Base-by-base conservation (phyloP, 352 stramenopile species). In the Globisporangium uncinulatum region DNA sequence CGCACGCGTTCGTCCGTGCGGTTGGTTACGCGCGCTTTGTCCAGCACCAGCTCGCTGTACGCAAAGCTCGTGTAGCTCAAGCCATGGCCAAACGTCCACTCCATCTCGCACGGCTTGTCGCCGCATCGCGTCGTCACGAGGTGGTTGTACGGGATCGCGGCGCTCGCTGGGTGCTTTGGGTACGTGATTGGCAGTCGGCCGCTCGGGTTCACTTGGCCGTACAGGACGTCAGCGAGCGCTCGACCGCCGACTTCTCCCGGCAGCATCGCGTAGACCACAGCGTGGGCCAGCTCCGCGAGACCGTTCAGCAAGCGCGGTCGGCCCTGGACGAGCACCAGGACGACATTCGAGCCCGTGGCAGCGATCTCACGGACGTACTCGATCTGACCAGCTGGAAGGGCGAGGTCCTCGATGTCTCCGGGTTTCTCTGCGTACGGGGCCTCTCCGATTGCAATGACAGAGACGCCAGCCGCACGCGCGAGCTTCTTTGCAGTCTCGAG, bases 131-230 rank as follows among this genome's bases (percentile, higher is more conserved):
- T 73, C 4, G 42, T 77, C n/a, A 83, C 73, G 7, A 65, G 78
- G 61, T 90, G 80, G 54, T 89, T 89, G 76, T 94, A 94, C 43
- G 76, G 73, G 56, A 89, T 87, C 53, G 73, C 71, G 14, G 86
- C 64, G 46, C 84, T 87, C n/a, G 62, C 74, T 0, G 72, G 62
- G 56, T 87, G 64, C 62, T 81, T 82, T 6, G 81, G 83, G 66
- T 92, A 97, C 17, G 85, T 95, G 56, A 96, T 76, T 13, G 87
- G 83, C 11, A 96, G 63, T 34, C 74, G 60, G 0, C 87, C 88
- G 37, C 82, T 94, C n/a, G 87, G 87, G 63, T 94, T 94, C 31
- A 86, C 73, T 9, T 71, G 51, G 6, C 88, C 88, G 48, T 85
- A 89, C 13, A 96, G 36, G 51, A 96, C 83, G 55, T 96, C 83